Conservation (phyloP, 2,329 filamentous ascomycete species). For the Chaetoscypha palmicola region DNA sequence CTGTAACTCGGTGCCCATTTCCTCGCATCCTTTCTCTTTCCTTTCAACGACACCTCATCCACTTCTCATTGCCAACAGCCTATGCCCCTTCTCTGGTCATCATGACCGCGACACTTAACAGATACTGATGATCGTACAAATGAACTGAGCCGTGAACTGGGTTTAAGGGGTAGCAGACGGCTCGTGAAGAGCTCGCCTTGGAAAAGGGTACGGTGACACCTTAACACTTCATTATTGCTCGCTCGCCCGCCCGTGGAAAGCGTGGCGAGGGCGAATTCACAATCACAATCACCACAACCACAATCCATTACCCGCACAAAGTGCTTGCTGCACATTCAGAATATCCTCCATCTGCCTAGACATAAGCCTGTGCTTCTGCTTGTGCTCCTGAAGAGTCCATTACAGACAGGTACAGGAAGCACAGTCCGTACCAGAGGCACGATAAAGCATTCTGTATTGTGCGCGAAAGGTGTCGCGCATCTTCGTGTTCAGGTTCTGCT, state of each 20-base stretch:
- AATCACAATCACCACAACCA: background rate
- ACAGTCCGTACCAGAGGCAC: slow-evolving; percentile 3
- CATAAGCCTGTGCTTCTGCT: slow-evolving; percentile 19
- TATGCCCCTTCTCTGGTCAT: slow-evolving; percentile 15
- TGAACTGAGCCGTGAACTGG: slow-evolving; percentile 28
- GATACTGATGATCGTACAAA: slow-evolving; percentile 30
- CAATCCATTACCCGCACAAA: background rate
- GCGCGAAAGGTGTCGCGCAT: too few species aligned
- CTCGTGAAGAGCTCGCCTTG: slow-evolving; percentile 18
- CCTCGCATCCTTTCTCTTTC: slow-evolving; percentile 10
- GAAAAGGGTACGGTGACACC: slow-evolving; percentile 32
- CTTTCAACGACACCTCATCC: slow-evolving; percentile 8
- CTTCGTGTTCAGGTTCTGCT: too few species aligned
- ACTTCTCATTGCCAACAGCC: slow-evolving; percentile 14
- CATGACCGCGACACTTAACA: slow-evolving; percentile 26
- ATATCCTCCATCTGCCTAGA: slow-evolving; percentile 15
- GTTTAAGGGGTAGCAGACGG: slow-evolving; percentile 16
- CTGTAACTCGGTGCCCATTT: slow-evolving; percentile 6
- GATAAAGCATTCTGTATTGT: slow-evolving; percentile 6
- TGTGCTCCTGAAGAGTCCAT: slow-evolving; percentile 4
- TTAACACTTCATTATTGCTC: slow-evolving; percentile 23
- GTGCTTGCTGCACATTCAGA: background rate
- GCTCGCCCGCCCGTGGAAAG: slow-evolving; percentile 3
- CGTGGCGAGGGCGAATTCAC: background rate
- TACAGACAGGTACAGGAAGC: background rate